Conservation (phyloP, 768 basidiomycete species). For the Kwoniella shandongensis region DNA sequence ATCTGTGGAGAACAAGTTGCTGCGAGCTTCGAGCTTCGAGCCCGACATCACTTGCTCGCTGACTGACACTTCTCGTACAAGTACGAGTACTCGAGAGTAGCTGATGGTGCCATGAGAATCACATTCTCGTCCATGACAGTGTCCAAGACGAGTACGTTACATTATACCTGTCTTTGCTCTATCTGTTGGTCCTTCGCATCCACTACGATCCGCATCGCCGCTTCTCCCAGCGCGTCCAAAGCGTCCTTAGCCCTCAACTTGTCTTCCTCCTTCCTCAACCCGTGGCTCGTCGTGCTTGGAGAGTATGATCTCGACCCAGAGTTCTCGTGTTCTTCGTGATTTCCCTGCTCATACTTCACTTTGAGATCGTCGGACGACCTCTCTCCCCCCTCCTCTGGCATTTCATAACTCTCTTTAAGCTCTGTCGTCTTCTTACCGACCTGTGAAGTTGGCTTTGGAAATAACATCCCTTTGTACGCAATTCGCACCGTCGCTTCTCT, state of each 20-base stretch:
- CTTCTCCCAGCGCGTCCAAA: slow-evolving; percentile 23
- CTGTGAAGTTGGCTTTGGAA: background rate
- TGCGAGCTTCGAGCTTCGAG: too few species aligned
- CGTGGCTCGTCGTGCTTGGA: too few species aligned
- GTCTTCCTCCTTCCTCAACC: slow-evolving; percentile 3
- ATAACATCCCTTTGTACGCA: slow-evolving; percentile 7
- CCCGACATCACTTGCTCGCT: too few species aligned
- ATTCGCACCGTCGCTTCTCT: slow-evolving; percentile 16
- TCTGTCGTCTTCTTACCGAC: background rate
- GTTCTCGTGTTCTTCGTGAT: background rate
- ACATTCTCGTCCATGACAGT: too few species aligned
- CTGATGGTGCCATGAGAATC: too few species aligned
- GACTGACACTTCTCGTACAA: too few species aligned
- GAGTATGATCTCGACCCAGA: slow-evolving; percentile 3
- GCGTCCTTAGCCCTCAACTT: slow-evolving; percentile 13
- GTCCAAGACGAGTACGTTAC: too few species aligned
- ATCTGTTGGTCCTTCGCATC: too few species aligned
- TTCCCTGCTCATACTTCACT: background rate
- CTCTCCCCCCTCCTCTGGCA: background rate
- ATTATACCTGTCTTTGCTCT: too few species aligned
- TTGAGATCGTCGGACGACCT: background rate
- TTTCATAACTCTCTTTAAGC: background rate
- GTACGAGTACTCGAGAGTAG: too few species aligned
- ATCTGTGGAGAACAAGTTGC: too few species aligned
- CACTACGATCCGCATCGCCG: slow-evolving; percentile 9